Evolutionary conservation across 345 rosid species (phyloP), one percentile per base, ranked within the genome.

Genomic region (Iberis pinnata): DNA sequence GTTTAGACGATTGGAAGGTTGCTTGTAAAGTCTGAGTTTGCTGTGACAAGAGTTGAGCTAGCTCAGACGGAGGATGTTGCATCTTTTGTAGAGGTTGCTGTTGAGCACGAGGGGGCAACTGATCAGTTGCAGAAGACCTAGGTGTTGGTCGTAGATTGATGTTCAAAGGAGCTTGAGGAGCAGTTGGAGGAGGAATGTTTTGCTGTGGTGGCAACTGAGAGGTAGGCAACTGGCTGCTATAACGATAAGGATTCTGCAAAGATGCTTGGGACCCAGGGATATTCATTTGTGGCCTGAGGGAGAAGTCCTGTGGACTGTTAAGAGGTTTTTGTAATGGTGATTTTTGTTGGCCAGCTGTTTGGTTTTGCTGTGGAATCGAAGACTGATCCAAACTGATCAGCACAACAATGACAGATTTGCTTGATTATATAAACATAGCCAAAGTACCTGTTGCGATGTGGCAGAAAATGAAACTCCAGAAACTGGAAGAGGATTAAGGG

Each of bases 11-110:
- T 49, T 85, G 96, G 69, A 83, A 75, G 63, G 80, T 88, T 37
- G 98, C 98, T 71, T 80, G 95, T 56, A 88, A 76, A 59, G 75
- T 72, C 70, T 92, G 97, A 4, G 86, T 83, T 68, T 92, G 98
- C 65, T 83, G 90, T 14, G 90, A 88, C 68, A 92, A 50, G 83
- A 83, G 82, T 74, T 85, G 94, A 61, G 97, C 96, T 65, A 92
- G 71, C 61, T 75, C 84, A 49, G 98, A 88, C 40, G 98, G 95
- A 52, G 98, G 85, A 70, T 81, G 94, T 72, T 79, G 93, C 71
- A 66, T 70, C 19, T 84, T 74, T 68, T 72, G 92, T 64, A 55
- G 81, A 26, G 66, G 49, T 52, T 74, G 86, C 66, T 81, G 95
- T 66, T 76, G 89, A 51, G 32, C 48, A 26, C 76, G 72, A 71